Percentiles rank a stretch among this genome's conserved stretches.
Evolutionary conservation across 225 moss, liverwort and hornwort species (phyloP).

Genomic region (Physcomitrellopsis africana): DNA sequence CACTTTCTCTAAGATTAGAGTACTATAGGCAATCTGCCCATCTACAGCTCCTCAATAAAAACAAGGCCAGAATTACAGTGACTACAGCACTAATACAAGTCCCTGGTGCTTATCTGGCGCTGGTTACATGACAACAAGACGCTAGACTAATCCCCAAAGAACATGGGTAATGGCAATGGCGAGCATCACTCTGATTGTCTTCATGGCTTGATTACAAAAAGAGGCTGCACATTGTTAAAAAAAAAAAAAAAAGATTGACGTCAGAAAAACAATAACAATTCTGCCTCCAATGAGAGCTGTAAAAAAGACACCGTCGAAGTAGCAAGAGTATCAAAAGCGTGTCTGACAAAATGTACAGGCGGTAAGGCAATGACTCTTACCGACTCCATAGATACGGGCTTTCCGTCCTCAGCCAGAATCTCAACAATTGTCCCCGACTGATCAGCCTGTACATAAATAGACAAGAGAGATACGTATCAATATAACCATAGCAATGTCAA

Average conservation of each 20-base stretch:
- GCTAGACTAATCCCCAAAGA: slow-evolving; percentile 27
- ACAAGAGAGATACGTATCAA: no score
- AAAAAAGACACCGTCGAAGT: no score
- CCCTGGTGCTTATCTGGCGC: slow-evolving; percentile 19
- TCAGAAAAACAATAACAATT: slow-evolving; percentile 2
- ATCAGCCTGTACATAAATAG: slow-evolving; percentile 66
- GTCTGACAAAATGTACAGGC: no score
- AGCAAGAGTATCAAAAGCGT: no score
- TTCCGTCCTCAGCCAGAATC: slow-evolving; percentile 84
- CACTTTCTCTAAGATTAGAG: slow-evolving; percentile 38
- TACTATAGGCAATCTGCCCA: background rate
- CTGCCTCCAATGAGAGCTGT: background rate
- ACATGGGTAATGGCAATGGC: slow-evolving; percentile 17
- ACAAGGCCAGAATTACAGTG: background rate
- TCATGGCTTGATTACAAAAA: slow-evolving; percentile 91
- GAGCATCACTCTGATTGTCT: slow-evolving; percentile 9
- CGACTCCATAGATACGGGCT: slow-evolving; percentile 78
- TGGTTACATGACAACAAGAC: slow-evolving; percentile 28
- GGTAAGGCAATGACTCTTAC: no score
- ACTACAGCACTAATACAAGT: slow-evolving; percentile 25
- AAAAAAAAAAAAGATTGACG: background rate
- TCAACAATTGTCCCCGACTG: slow-evolving; percentile 91
- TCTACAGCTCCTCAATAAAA: no score
- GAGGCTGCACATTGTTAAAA: slow-evolving; percentile 58
- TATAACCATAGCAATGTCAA: no score